Evolutionary conservation across 2,329 filamentous ascomycete species (phyloP), one percentile per base, ranked within the genome.

Genomic region (Microdochium paspali): DNA sequence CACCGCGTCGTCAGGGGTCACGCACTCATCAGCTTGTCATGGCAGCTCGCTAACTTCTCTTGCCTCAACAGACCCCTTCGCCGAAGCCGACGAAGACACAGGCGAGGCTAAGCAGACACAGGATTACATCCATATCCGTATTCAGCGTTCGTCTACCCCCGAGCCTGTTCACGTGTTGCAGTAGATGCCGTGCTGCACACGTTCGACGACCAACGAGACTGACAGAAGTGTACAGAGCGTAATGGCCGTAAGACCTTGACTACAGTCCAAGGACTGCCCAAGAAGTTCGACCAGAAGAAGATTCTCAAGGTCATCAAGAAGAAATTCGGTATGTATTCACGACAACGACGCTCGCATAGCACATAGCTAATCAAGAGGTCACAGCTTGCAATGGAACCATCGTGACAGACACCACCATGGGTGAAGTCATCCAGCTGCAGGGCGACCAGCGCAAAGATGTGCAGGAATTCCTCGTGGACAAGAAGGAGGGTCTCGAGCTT

Each of bases 201-300:
- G n/a, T 40, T 18, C 12, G 35, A 18, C 10, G 5, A 4, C 5
- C 35, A 21, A 15, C n/a, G n/a, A 7, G 18, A 21, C 35, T 40
- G 23, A 40, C 18, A 10, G 18, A 21, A 7, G 18, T 7, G 12
- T 43, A 28, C 70, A 97, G 91, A 98, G 78, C 93, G 93, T 77
- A 98, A 98, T 97, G 93, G 93, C 84, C 93, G 93, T 73, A 98
- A 98, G 83, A 97, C 93, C 78, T 81, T 98, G 86, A 98, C 93
- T 63, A 98, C 93, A 63, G 90, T 98, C 65, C 91, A 97, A 82
- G 93, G 93, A 73, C 84, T 98, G 64, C 91, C 93, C 56, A 93
- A 93, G 79, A 96, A 97, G 70, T 97, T 96, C 67, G 91, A 96
- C 75, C 90, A 93, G 74, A 97, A 96, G 84, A 96, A 96, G 78